Conservation (phyloP, 1,139 yeast genomes). For the Meyerozyma carpophila region DNA sequence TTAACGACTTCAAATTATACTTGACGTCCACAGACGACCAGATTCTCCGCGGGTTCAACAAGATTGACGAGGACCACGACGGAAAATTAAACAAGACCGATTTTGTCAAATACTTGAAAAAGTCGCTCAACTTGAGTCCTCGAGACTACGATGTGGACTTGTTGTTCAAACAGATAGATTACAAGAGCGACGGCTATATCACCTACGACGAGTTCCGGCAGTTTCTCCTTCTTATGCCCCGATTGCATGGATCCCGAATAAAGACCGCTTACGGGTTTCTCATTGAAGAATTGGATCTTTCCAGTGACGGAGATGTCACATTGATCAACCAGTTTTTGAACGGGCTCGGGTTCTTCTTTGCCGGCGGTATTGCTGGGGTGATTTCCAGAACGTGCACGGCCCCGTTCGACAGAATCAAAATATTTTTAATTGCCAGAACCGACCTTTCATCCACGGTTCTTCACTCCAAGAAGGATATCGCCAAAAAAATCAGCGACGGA, state of each 20-base stretch:
- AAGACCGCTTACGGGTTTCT: slow-evolving; percentile 79
- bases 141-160: slow-evolving; percentile 50
- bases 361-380: slow-evolving; percentile 95
- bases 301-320: slow-evolving; percentile 90
- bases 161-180: slow-evolving; percentile 59
- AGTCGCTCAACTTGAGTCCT: slow-evolving; percentile 48
- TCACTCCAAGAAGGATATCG: slow-evolving; percentile 49
- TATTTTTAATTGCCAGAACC: slow-evolving; percentile 86
- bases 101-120: slow-evolving; percentile 55
- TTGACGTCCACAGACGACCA: slow-evolving; percentile 62
- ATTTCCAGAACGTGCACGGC: slow-evolving; percentile 97
- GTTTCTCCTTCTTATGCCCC: slow-evolving; percentile 76
- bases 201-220: slow-evolving; percentile 85
- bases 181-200: slow-evolving; percentile 60
- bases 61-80: slow-evolving; percentile 70
- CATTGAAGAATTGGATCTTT: slow-evolving; percentile 72
- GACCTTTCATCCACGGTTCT: slow-evolving; percentile 68
- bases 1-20: slow-evolving; percentile 57
- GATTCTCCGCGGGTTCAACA: slow-evolving; percentile 62
- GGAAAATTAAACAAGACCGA: slow-evolving; percentile 68
- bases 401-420: slow-evolving; percentile 92
- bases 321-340: slow-evolving; percentile 71
- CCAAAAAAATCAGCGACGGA: slow-evolving; percentile 35
- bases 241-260: slow-evolving; percentile 62
- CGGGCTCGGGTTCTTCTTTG: slow-evolving; percentile 85